Base-by-base conservation (phyloP, 31 red algal species). In the Odonthalia washingtoniensis region DNA sequence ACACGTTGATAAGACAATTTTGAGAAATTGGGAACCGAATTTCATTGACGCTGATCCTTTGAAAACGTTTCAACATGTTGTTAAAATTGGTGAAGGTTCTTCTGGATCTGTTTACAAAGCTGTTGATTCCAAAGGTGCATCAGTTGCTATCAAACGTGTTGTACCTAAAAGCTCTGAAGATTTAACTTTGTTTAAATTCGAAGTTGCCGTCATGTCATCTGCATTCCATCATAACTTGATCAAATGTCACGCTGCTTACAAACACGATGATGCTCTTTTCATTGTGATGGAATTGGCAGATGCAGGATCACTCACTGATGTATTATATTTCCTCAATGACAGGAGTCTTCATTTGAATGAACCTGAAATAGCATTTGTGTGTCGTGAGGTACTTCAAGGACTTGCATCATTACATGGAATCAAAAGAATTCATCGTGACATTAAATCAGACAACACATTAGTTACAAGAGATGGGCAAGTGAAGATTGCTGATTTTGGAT, bases 401-500 rank as follows among this genome's bases (percentile, higher is more conserved):
- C 78, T 99, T 9, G 88, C 81, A 0, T 90, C 89, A 3, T 57
- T 99, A 1, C 97, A 99, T 57, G 88, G 87, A 0, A 91, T 96
- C 35, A 93, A 91, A 60, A 78, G 94, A 32, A 96, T 99, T 40
- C 97, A 99, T 80, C 82, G 97, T 16, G 97, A 99, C 52, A 93
- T 99, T 81, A 99, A 99, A 63, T 94, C 90, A 21, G 97, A 99
- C 77, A 99, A 99, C 78, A 90, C 90, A 36, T 91, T 99, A 21
- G 81, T 96, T 3, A 90, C 89, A 3, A 4, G 89, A 65, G 65
- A 62, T 63, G 97, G 97, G 28, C 57, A 85, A 16, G 93, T 99
- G 63, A 99, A 99, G 81, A 95, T 99, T 40, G 97, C 97, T 35
- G 97, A 99, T 76, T 99, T 99, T 90, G 97, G 97, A 5, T 99